Conservation (phyloP, 148 eudicot species). For the Amaranthus cruentus region DNA sequence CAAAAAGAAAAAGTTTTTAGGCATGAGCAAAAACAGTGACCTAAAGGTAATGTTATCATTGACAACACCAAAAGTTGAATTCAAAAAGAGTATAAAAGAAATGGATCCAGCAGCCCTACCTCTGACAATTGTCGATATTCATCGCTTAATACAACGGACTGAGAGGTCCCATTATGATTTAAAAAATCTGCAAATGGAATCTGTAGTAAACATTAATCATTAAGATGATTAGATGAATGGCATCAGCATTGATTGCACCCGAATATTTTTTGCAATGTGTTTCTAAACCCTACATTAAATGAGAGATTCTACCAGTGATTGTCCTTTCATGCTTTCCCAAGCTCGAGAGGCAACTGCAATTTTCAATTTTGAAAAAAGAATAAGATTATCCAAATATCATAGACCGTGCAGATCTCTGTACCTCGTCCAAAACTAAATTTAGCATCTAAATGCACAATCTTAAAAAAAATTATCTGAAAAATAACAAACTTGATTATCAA, state of each 20-base stretch:
- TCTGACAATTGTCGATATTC: conserved; percentile 53
- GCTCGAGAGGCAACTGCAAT: conserved; percentile 82
- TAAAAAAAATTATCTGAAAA: neutral
- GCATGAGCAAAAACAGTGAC: neutral
- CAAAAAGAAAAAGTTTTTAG: no score
- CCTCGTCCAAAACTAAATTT: neutral
- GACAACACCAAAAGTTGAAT: neutral
- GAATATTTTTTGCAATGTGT: neutral
- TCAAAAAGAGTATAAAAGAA: neutral
- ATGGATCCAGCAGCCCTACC: conserved; percentile 27
- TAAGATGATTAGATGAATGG: neutral
- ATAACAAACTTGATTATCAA: neutral
- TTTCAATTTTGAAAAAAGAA: conserved; percentile 1
- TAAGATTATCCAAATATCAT: neutral
- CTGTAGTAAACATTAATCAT: conserved; percentile 28
- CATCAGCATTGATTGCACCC: neutral
- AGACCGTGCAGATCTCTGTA: neutral
- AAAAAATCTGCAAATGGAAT: conserved; percentile 91
- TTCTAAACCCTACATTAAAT: conserved; percentile 2
- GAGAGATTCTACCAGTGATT: conserved; percentile 56
- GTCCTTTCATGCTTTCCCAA: conserved; percentile 70
- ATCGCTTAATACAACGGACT: conserved; percentile 50
- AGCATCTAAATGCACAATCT: neutral
- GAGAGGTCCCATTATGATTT: conserved; percentile 63
- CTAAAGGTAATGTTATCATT: neutral